Conservation (phyloP, 345 rosid genomes). For the Raphanus sativus region DNA sequence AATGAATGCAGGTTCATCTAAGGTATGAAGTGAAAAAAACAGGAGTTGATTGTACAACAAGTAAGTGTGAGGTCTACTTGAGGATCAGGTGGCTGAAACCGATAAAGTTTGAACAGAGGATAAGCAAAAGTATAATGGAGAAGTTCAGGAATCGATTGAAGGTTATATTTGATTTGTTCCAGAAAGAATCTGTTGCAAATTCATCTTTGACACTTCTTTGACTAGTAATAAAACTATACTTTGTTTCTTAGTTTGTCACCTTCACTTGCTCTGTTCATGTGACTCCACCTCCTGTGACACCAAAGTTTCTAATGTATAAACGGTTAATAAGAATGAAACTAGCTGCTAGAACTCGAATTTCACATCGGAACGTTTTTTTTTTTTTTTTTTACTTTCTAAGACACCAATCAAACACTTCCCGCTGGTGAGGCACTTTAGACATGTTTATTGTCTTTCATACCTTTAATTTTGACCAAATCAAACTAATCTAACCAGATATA, state of each 20-base stretch:
- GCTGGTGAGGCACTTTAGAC: too few species aligned
- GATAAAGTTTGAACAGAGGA: conserved; percentile 70
- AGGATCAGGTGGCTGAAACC: conserved; percentile 69
- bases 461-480: too few species aligned
- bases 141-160: conserved; percentile 53
- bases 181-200: conserved; percentile 47
- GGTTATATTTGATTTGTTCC: conserved; percentile 60
- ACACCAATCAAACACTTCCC: too few species aligned
- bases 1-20: conserved; percentile 51
- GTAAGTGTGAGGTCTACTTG: conserved; percentile 57
- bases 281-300: background rate
- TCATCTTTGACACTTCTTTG: conserved; percentile 36
- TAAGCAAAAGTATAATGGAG: conserved; percentile 57
- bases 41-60: conserved; percentile 44
- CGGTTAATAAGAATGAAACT: background rate
- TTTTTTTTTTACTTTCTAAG: too few species aligned
- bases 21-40: conserved; percentile 58
- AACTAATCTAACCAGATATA: too few species aligned
- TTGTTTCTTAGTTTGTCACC: background rate
- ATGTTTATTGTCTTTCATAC: too few species aligned
- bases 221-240: background rate
- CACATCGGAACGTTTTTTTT: background rate
- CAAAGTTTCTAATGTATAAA: background rate
- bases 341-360: background rate
- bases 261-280: background rate